Conservation (phyloP, 75 land plant species). For the Cupressus sempervirens region DNA sequence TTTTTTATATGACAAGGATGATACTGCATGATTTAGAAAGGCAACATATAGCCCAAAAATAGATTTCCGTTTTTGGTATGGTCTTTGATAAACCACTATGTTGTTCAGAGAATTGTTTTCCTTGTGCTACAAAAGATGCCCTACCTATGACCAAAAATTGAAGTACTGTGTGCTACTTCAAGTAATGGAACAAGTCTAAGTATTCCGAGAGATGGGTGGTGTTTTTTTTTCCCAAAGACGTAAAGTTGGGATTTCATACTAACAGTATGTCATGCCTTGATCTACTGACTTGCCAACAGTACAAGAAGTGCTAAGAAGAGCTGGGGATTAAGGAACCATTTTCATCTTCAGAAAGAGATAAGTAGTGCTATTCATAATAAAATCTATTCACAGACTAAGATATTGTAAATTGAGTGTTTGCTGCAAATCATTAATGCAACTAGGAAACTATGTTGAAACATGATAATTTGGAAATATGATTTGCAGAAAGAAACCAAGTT, state of each 20-base stretch:
- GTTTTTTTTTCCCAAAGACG: not conserved
- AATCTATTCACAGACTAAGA: not conserved
- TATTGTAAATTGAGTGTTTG: not conserved
- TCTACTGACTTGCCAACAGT: too few relatives aligned
- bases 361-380: not conserved
- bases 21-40: not conserved
- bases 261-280: not conserved
- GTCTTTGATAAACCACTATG: not conserved
- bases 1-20: not conserved
- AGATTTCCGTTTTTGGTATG: not conserved
- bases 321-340: not conserved
- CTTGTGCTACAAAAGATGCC: not conserved
- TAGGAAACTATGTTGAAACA: not conserved
- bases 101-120: not conserved
- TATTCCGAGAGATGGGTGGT: not conserved
- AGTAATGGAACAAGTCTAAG: not conserved
- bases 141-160: not conserved
- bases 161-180: not conserved
- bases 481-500: not conserved
- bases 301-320: too few relatives aligned
- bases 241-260: not conserved
- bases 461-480: not conserved
- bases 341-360: not conserved
- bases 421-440: not conserved
- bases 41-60: not conserved